Base-by-base conservation (phyloP, 1,139 yeast species). In the Geotrichum reessii region DNA sequence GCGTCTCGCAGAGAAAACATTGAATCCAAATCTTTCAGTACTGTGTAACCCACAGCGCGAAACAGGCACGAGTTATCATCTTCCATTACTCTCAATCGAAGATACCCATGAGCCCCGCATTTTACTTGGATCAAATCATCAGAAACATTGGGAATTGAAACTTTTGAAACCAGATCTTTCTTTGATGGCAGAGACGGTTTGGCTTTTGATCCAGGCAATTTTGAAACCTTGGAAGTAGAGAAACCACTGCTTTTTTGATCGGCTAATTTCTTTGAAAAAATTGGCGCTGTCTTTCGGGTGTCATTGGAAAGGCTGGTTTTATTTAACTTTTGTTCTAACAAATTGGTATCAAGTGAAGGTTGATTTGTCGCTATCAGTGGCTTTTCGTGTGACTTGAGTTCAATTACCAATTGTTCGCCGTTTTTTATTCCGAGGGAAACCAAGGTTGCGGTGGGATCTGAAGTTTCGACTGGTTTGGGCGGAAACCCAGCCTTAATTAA, bases 1-100 rank as follows among this genome's bases (percentile, higher is more conserved):
- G 78, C 71, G 3, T 72, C 68, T 28, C 87, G 76, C 50, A 83
- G 72, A 53, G 78, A 78, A 49, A 67, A 70, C 55, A 77, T 79
- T 55, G 75, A 74, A 24, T 74, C 75, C 11, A 73, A 62, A 58
- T 74, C 74, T 42, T 74, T 69, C 63, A 78, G 75, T 6, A 81
- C 69, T 12, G 84, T 81, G 66, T 83, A 84, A 1, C 84, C 78
- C 0, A 87, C 76, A 0, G 95, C 81, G 63, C 87, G 83, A 73
- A 87, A 87, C 65, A 88, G 74, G 68, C 96, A 87, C 9, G 95
- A 86, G 68, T 87, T 87, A 69, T 88, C 95, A 67, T 87, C 92
- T 0, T 88, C 87, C 61, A 86, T 83, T 57, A 82, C 81, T 46
- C 90, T 78, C 17, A 86, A 75, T 12, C 79, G 74, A 25, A 83